Percentiles rank a stretch among this genome's conserved stretches.
Evolutionary conservation across 2,329 filamentous ascomycete genomes (phyloP).

Genomic region (Xylaria polymorpha): DNA sequence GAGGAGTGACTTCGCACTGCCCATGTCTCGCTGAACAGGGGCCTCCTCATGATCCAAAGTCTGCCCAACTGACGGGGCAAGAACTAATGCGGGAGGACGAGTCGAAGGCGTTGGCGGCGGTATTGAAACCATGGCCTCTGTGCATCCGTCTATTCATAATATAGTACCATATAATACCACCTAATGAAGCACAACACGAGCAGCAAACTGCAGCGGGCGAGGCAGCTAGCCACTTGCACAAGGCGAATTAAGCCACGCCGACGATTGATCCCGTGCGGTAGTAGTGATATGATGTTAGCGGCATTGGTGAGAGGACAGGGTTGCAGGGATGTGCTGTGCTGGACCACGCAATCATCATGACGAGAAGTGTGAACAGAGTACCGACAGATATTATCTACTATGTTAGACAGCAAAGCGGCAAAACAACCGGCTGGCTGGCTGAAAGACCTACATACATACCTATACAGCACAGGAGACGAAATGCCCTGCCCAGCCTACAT

Average conservation of each 20-base stretch:
- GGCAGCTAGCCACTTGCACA: constrained; percentile 22
- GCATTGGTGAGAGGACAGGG: constrained; percentile 27
- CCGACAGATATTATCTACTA: constrained; percentile 10
- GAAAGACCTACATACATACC: background rate
- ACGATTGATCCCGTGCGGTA: constrained; percentile 25
- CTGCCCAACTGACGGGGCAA: constrained; percentile 6
- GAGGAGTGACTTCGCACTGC: constrained; percentile 8
- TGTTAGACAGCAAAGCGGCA: constrained; percentile 10
- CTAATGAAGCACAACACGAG: constrained; percentile 20
- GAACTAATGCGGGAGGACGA: background rate
- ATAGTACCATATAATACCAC: constrained; percentile 29
- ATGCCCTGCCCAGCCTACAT: constrained; percentile 1
- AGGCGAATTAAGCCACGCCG: constrained; percentile 23
- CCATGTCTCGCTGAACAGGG: constrained; percentile 12
- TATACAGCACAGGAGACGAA: background rate
- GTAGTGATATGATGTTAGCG: constrained; percentile 29
- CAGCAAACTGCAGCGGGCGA: constrained; percentile 24
- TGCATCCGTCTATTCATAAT: constrained; percentile 27
- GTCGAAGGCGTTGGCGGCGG: constrained; percentile 10
- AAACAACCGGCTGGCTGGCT: constrained; percentile 24
- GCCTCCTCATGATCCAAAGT: constrained; percentile 5
- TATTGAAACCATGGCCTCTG: constrained; percentile 5
- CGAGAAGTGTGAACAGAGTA: constrained; percentile 18
- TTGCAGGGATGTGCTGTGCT: constrained; percentile 23
- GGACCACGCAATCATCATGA: constrained; percentile 35